Percentiles rank a stretch among this genome's conserved stretches.
phyloP scores from a whole-genome alignment of 441 rosid genomes.

The Codiaeum variegatum region DNA sequence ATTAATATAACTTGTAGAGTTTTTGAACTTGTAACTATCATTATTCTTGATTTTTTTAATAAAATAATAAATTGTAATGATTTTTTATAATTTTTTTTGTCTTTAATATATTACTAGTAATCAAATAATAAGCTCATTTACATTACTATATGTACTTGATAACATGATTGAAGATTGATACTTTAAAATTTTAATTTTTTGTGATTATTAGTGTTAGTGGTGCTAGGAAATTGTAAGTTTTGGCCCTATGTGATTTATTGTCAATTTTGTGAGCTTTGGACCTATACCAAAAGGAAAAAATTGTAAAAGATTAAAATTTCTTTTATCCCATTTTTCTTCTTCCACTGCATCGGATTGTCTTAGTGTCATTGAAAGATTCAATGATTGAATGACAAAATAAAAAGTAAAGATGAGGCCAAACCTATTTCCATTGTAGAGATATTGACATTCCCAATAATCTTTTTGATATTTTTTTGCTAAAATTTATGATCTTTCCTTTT shows the following conservation, averaged over 20 bases:
- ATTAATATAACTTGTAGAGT: constrained; percentile 24
- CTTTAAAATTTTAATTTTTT: too few relatives aligned
- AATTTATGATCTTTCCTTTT: neutral
- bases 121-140: too few relatives aligned
- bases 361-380: neutral
- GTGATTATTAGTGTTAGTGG: constrained; percentile 86
- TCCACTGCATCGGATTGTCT: neutral
- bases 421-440: too few relatives aligned
- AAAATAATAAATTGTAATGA: too few relatives aligned
- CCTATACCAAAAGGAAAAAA: neutral
- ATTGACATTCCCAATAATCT: neutral
- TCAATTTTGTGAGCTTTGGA: neutral
- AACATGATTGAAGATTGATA: too few relatives aligned
- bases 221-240: constrained; percentile 73
- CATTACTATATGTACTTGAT: too few relatives aligned
- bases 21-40: constrained; percentile 33
- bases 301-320: neutral
- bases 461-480: too few relatives aligned
- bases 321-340: neutral
- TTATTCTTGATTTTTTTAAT: too few relatives aligned
- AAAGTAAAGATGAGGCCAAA: neutral
- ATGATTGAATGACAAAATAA: neutral
- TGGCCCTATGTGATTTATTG: neutral
- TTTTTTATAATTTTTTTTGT: too few relatives aligned
- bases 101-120: too few relatives aligned